phyloP scores from a whole-genome alignment of 208 protist genomes.

The Wallacemonas collosoma region DNA sequence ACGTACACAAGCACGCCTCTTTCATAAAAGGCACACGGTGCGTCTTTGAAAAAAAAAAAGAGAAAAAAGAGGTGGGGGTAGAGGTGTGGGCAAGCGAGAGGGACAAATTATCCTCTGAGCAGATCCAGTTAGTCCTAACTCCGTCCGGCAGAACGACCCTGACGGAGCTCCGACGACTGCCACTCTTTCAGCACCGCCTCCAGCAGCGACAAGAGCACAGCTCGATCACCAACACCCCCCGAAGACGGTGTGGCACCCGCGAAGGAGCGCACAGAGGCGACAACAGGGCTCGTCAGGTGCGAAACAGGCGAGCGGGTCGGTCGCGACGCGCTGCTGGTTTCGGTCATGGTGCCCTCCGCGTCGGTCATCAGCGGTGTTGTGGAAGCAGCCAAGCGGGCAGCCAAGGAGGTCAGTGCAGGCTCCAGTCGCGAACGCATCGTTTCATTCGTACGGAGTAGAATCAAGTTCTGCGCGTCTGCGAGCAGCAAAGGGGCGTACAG shows the following conservation, averaged over 20 bases:
- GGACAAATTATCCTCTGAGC: background rate
- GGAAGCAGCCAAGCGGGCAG: background rate
- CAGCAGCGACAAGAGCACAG: background rate
- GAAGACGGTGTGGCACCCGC: background rate
- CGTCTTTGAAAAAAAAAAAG: no score
- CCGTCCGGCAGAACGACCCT: background rate
- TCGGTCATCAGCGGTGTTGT: background rate
- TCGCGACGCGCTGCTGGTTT: background rate
- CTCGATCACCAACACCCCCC: background rate
- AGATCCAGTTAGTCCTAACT: background rate
- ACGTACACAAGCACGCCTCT: no score
- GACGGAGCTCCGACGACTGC: background rate
- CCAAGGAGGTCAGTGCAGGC: constrained; percentile 1
- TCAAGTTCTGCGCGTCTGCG: constrained; percentile 2
- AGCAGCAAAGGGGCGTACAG: constrained; percentile 6
- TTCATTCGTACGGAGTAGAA: background rate
- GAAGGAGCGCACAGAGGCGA: background rate
- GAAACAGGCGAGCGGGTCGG: constrained; percentile 4
- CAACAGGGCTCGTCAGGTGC: constrained; percentile 6
- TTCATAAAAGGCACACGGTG: no score
- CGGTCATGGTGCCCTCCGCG: constrained; percentile 4
- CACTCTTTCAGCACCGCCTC: constrained; percentile 17
- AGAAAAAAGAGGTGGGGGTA: no score
- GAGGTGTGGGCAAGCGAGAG: no score
- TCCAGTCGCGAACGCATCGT: constrained; percentile 5